A percentile compares a stretch with the other conserved stretches of the same genome.
Conservation (phyloP, 805 yeast species). For the Candida nonsorbophila region DNA sequence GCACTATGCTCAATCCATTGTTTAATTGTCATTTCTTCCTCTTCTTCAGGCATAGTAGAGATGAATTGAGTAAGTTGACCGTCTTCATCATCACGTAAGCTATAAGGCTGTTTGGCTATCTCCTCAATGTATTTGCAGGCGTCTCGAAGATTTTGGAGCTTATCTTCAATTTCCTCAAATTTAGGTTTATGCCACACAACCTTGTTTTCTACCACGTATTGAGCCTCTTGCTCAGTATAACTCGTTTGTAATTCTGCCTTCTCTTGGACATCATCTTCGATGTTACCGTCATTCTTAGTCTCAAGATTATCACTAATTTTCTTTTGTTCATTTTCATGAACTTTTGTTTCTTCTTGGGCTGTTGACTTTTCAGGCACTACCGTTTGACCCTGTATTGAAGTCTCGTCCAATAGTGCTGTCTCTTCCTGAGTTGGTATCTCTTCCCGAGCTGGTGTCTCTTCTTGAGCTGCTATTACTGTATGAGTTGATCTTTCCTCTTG, state of each 20-base stretch:
- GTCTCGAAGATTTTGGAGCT: slow-evolving; percentile 23
- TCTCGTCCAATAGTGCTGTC: too few relatives aligned
- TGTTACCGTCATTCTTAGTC: not conserved
- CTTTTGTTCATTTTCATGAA: not conserved
- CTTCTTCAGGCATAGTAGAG: slow-evolving; percentile 63
- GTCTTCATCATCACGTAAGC: slow-evolving; percentile 56
- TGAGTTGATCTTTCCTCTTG: too few relatives aligned
- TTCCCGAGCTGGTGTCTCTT: too few relatives aligned
- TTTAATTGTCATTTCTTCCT: slow-evolving; percentile 61
- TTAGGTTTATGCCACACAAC: slow-evolving; percentile 1
- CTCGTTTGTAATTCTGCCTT: not conserved
- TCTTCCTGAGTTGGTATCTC: too few relatives aligned
- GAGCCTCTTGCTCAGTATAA: not conserved
- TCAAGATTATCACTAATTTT: not conserved
- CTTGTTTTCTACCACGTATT: not conserved
- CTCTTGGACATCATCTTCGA: not conserved
- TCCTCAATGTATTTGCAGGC: slow-evolving; percentile 28
- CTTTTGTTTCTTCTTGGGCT: not conserved
- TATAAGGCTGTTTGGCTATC: slow-evolving; percentile 30
- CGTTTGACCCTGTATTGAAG: too few relatives aligned
- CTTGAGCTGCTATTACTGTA: too few relatives aligned
- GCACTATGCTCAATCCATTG: slow-evolving; percentile 65
- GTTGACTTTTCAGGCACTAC: not conserved
- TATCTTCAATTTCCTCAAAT: slow-evolving; percentile 5
- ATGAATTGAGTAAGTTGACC: slow-evolving; percentile 63